These are phyloP conservation scores for Spinacia oleracea DNA, from an alignment of 179 eudicot species.

Conservation along the genomic window DNA sequence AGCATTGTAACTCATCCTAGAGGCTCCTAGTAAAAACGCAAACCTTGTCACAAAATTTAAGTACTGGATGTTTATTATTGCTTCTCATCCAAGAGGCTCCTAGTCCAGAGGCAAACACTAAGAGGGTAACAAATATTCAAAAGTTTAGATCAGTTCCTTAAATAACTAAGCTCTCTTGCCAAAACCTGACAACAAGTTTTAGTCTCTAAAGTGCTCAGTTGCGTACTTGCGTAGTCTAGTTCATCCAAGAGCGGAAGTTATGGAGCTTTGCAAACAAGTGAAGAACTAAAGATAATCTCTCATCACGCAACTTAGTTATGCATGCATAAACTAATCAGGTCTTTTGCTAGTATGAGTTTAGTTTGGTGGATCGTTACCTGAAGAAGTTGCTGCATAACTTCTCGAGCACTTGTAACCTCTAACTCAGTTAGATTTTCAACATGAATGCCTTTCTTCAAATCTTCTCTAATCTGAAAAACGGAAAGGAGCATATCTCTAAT, in stretches of 20 bases:
- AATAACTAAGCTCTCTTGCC: neutral
- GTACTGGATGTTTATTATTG: neutral
- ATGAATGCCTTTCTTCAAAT: slow-evolving; percentile 87
- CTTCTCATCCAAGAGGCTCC: neutral
- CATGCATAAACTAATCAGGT: neutral
- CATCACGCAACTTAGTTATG: neutral
- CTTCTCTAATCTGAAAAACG: slow-evolving; percentile 79
- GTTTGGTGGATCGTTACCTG: slow-evolving; percentile 44
- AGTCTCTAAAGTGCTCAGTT: neutral
- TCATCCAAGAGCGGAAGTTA: neutral
- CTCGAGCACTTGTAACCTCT: slow-evolving; percentile 90
- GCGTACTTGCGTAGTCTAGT: neutral
- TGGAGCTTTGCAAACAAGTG: neutral
- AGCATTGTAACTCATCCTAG: neutral
- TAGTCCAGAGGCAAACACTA: neutral
- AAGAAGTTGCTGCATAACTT: slow-evolving; percentile 88
- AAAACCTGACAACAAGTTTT: neutral
- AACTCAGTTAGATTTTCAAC: slow-evolving; percentile 89
- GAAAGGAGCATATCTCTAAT: slow-evolving; percentile 3
- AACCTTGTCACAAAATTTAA: neutral
- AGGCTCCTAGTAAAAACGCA: neutral
- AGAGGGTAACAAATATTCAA: neutral
- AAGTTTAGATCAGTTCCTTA: neutral
- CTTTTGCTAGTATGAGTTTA: neutral
- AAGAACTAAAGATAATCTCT: neutral